phyloP scores from a whole-genome alignment of 176 grass and related monocot genomes.

The Areca catechu region DNA sequence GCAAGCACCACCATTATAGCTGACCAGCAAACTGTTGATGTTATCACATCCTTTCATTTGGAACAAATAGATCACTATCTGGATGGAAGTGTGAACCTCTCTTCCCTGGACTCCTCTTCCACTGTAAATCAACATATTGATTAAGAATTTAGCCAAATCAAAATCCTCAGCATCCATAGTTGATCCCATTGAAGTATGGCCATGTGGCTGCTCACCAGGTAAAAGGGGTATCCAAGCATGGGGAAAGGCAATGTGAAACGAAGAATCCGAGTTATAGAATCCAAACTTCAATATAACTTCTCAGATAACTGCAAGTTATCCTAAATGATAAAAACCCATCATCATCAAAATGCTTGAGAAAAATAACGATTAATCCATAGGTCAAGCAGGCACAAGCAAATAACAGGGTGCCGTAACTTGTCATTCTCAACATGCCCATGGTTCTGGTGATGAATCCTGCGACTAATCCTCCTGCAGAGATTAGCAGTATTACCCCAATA shows the following conservation, averaged over 20 bases:
- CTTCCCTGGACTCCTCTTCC: slow-evolving; percentile 78
- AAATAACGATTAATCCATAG: slow-evolving; percentile 4
- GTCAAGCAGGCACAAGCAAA: slow-evolving; percentile 8
- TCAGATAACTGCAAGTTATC: slow-evolving; percentile 45
- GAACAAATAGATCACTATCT: slow-evolving; percentile 54
- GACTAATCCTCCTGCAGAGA: slow-evolving; percentile 76
- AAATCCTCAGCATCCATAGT: slow-evolving; percentile 4
- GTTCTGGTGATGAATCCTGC: slow-evolving; percentile 88
- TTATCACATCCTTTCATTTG: slow-evolving; percentile 77
- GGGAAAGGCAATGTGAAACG: slow-evolving; percentile 77
- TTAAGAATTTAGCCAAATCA: background rate
- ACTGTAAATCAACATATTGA: slow-evolving; percentile 25
- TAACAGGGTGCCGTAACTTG: slow-evolving; percentile 88
- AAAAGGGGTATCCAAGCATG: slow-evolving; percentile 76
- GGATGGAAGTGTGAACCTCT: slow-evolving; percentile 77
- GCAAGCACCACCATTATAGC: slow-evolving; percentile 52
- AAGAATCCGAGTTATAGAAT: slow-evolving; percentile 40
- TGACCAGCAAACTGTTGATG: slow-evolving; percentile 61
- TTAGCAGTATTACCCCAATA: background rate
- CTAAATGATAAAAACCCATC: slow-evolving; percentile 18
- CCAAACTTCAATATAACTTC: slow-evolving; percentile 68
- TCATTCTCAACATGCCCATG: slow-evolving; percentile 92
- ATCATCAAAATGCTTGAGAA: background rate
- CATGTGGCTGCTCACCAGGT: slow-evolving; percentile 45
- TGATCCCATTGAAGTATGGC: background rate